Base-by-base conservation (phyloP, 805 yeast genomes). In the Brettanomyces nanus region DNA sequence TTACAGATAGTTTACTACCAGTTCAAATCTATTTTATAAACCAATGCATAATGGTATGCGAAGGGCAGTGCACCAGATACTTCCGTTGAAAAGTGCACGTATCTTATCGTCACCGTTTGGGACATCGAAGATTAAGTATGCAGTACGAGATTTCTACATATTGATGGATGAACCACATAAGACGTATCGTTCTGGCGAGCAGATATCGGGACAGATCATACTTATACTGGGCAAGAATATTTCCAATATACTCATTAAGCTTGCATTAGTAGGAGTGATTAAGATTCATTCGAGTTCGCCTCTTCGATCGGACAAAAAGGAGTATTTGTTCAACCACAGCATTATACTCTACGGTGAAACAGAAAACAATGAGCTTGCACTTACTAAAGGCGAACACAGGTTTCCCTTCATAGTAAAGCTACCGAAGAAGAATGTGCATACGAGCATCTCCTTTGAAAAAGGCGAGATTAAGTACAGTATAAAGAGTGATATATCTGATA, bases 321-420 rank as follows among this genome's bases (percentile, higher is more conserved):
- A 69, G 33, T 54, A 58, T 19, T 53, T 80, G n/a, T 74, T 79
- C 56, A 69, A 75, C 36, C 82, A 76, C 52, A 69, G 76, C 10
- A 71, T 77, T 9, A 57, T 65, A 26, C 66, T 81, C 15, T 80
- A 77, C 49, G 87, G 87, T 1, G 59, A 52, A 17, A 40, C 52
- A 7, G 42, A 42, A 5, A 43, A 38, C 21, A 41, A 43, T 34
- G 50, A 47, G 47, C 37, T 33, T 18, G 54, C 53, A n/a, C 55
- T 83, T n/a, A 71, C 76, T 15, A 75, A 77, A 50, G 96, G 96
- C 30, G 90, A 84, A 52, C 96, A 87, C 58, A 62, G 85, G 26
- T 87, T 89, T 54, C 95, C 95, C 17, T 89, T 87, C 53, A 74
- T 81, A 34, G 83, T 87, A 31, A 80, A 75, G 47, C 66, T 87